Conservation (phyloP, 192 early-diverging fungal species). For the Backusella luteola region DNA sequence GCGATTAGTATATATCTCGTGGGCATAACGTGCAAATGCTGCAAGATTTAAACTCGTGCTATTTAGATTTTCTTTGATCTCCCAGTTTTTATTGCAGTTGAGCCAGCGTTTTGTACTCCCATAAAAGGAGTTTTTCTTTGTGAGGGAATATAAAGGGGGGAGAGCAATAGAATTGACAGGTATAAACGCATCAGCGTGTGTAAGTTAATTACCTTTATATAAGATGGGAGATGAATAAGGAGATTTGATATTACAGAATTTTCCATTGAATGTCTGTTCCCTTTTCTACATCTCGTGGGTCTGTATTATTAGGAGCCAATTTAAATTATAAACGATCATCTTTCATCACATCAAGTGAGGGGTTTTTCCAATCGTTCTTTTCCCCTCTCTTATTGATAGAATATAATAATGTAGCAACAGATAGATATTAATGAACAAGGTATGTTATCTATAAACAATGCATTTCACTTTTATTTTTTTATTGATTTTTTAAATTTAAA, state of each 20-base stretch:
- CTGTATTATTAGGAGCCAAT: not conserved
- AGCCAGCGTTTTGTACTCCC: not conserved
- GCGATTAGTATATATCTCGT: not conserved
- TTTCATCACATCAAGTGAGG: not conserved
- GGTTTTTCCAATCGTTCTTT: not conserved
- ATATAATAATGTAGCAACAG: not conserved
- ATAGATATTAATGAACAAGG: not conserved
- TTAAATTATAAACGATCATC: not conserved
- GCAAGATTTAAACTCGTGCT: conserved; percentile 7
- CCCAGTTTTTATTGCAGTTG: conserved; percentile 4
- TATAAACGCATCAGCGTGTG: not conserved
- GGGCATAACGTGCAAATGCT: not conserved
- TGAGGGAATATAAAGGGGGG: not conserved
- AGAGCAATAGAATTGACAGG: not conserved
- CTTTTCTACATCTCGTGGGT: conserved; percentile 4
- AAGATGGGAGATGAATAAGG: not conserved
- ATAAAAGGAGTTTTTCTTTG: conserved; percentile 1
- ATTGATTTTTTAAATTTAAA: not conserved
- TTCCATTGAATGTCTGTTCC: conserved; percentile 9
- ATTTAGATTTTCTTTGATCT: conserved; percentile 8
- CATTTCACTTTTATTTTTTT: not conserved
- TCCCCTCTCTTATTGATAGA: not conserved
- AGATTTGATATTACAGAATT: conserved; percentile 6
- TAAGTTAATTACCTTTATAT: not conserved
- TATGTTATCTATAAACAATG: not conserved